A percentile compares a stretch with the other conserved stretches of the same genome.
Evolutionary conservation across 2,329 filamentous ascomycete genomes (phyloP).

Genomic region (Volutella citrinella): DNA sequence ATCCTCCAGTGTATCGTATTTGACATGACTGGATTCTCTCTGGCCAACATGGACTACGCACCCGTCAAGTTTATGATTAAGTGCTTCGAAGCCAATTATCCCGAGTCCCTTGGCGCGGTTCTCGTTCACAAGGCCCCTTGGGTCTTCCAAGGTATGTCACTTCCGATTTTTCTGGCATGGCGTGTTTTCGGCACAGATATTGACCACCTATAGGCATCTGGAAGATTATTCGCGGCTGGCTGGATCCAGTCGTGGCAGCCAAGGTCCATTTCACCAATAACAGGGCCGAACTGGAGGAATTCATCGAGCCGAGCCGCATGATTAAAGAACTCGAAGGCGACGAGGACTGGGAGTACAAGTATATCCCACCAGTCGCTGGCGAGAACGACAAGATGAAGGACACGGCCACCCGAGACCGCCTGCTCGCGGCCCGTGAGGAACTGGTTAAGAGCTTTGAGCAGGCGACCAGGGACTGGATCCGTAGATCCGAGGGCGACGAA

Average conservation of each 20-base stretch:
- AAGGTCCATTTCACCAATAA: conserved; percentile 94
- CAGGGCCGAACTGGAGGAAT: conserved; percentile 72
- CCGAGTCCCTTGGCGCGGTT: conserved; percentile 84
- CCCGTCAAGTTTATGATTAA: conserved; percentile 99
- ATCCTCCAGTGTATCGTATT: conserved; percentile 76
- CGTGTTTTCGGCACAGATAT: conserved; percentile 3
- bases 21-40: conserved; percentile 89
- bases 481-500: conserved; percentile 37
- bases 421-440: conserved; percentile 61
- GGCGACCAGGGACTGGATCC: conserved; percentile 73
- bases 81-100: conserved; percentile 98
- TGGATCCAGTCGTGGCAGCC: conserved; percentile 90
- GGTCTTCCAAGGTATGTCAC: conserved; percentile 79
- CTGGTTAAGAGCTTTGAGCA: conserved; percentile 74
- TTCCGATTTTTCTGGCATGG: conserved; percentile 5
- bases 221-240: conserved; percentile 93
- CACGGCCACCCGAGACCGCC: conserved; percentile 55
- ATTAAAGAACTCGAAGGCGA: conserved; percentile 81
- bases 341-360: conserved; percentile 81
- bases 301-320: conserved; percentile 68
- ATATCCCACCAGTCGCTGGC: conserved; percentile 68
- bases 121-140: conserved; percentile 95
- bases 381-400: conserved; percentile 79
- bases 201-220: conserved; percentile 65
- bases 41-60: conserved; percentile 97